Base-by-base conservation (phyloP, 345 rosid genomes). In the Heritiera littoralis region DNA sequence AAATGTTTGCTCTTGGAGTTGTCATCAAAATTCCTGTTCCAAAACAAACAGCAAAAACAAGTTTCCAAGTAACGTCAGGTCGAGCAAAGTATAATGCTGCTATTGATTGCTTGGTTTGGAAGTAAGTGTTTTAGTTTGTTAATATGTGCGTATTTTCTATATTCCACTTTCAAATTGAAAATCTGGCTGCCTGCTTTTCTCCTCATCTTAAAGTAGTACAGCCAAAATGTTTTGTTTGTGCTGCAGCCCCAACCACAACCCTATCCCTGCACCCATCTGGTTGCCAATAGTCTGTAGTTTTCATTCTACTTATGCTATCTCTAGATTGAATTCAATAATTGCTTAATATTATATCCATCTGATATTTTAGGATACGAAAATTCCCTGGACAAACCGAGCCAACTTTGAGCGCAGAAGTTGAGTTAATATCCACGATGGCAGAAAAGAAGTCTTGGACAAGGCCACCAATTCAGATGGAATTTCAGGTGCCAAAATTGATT, bases 401-500 rank as follows among this genome's bases (percentile, higher is more conserved):
- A 11, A 94, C 96, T 76, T 85, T 92, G 92, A 97, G 99, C 83
- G 98, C 98, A 75, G 98, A 97, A 81, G 90, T 97, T 70, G 99
- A 94, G 86, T 84, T 97, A 87, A 97, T 97, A 79, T 93, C 98
- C 54, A 97, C 98, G 10, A 93, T 97, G 88, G 73, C 89, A 54
- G 99, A 97, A 77, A 97, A 97, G 91, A 94, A 93, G 87, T 90
- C 98, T 74, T 92, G 93, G 93, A 97, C 98, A 67, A 90, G 91
- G 80, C 99, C 99, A 73, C 99, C 98, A 10, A 94, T 97, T 80
- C 98, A 97, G 84, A 97, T 94, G 98, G 99, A 97, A 80, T 97
- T 97, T 80, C 98, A 97, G 97, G 98, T 94, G 80, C 76, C 23
- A 84, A 67, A 72, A 63, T 77, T 56, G 55, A 59, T 81, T 59